A percentile compares a stretch with the other conserved stretches of the same genome.
These are phyloP conservation scores for Blastobotrys indianensis DNA, from an alignment of 1,139 yeast species.

Conservation along the genomic window DNA sequence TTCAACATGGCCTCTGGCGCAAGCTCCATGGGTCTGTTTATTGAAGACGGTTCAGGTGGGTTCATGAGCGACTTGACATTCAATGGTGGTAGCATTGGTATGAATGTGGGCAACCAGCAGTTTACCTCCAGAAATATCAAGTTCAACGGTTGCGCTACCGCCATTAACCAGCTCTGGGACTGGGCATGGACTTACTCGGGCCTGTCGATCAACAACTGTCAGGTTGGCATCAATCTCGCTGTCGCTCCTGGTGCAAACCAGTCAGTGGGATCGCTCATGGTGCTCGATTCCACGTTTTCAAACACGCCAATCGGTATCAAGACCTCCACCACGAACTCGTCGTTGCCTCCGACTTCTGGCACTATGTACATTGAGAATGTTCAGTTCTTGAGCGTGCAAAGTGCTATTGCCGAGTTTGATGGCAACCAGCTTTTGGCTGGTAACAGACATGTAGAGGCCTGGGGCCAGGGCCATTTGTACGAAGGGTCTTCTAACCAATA, in stretches of 20 bases:
- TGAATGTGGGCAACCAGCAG: slow-evolving; percentile 16
- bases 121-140: slow-evolving; percentile 11
- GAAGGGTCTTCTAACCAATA: neutral
- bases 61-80: slow-evolving; percentile 14
- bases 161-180: slow-evolving; percentile 9
- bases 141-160: slow-evolving; percentile 12
- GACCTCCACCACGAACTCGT: neutral
- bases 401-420: neutral
- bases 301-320: neutral
- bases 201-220: slow-evolving; percentile 10
- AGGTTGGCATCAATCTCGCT: slow-evolving; percentile 9
- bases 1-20: slow-evolving; percentile 12
- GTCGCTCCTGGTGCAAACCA: neutral
- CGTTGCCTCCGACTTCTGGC: neutral
- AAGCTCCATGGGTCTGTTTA: slow-evolving; percentile 12
- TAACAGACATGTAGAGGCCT: neutral
- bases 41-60: slow-evolving; percentile 15
- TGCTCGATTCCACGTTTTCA: neutral
- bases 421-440: neutral
- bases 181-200: slow-evolving; percentile 13
- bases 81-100: slow-evolving; percentile 13
- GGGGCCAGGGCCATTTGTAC: neutral
- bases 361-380: neutral
- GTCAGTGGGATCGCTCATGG: neutral
- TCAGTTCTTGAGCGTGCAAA: neutral